These are phyloP conservation scores for Candolleomyces efflorescens DNA, from an alignment of 768 basidiomycete species.

Conservation along the genomic window DNA sequence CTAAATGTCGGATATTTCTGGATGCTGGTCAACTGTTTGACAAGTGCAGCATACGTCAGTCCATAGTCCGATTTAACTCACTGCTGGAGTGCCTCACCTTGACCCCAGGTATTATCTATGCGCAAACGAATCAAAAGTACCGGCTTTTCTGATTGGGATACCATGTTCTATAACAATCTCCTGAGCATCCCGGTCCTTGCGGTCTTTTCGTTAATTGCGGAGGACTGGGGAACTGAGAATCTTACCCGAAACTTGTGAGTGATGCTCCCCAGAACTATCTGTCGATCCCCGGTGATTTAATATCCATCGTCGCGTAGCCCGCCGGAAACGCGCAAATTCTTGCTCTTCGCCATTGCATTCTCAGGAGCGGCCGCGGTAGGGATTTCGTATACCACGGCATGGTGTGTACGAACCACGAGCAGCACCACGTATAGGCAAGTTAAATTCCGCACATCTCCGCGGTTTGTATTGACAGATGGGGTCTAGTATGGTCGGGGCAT, in stretches of 20 bases:
- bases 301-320: slow-evolving; percentile 52
- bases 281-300: background rate
- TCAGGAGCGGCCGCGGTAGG: slow-evolving; percentile 98
- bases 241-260: slow-evolving; percentile 85
- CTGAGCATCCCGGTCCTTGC: slow-evolving; percentile 89
- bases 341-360: slow-evolving; percentile 87
- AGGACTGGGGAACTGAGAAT: slow-evolving; percentile 85
- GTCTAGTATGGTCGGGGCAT: slow-evolving; percentile 87
- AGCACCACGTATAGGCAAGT: slow-evolving; percentile 96
- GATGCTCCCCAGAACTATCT: background rate
- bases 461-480: slow-evolving; percentile 8
- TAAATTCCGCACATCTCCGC: background rate
- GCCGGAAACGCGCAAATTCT: slow-evolving; percentile 65
- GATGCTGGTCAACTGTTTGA: slow-evolving; percentile 92
- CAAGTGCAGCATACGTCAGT: slow-evolving; percentile 87
- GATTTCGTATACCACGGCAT: slow-evolving; percentile 97
- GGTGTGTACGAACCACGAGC: slow-evolving; percentile 94
- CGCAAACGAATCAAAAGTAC: slow-evolving; percentile 93
- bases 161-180: slow-evolving; percentile 98
- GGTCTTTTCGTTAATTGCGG: slow-evolving; percentile 76
- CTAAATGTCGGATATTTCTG: slow-evolving; percentile 87
- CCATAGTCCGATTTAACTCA: background rate
- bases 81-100: background rate
- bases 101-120: slow-evolving; percentile 82
- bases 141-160: slow-evolving; percentile 96